Conservation (phyloP, 305 asterid genomes). For the Fraxinus xanthoxyloides region DNA sequence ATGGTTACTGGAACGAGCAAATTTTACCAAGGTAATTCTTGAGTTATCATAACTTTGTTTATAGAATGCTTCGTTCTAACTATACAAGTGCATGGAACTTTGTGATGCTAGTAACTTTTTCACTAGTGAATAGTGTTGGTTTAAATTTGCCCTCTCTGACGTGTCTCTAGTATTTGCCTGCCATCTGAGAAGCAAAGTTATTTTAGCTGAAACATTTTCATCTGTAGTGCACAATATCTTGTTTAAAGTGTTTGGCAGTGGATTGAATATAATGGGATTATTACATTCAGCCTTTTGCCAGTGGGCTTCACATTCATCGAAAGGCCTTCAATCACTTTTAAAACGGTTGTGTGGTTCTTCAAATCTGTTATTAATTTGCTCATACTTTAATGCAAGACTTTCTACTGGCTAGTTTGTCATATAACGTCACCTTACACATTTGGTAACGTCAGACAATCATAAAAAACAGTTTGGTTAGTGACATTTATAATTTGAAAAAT, state of each 20-base stretch:
- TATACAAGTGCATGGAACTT: not conserved
- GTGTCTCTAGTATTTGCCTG: not conserved
- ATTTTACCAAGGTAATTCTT: conserved; percentile 65
- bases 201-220: not conserved
- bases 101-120: not conserved
- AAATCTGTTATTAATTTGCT: not conserved
- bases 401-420: not conserved
- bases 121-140: not conserved
- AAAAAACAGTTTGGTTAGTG: not conserved
- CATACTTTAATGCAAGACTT: not conserved
- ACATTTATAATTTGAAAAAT: not conserved
- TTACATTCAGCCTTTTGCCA: not conserved
- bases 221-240: not conserved
- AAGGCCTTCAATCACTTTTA: not conserved
- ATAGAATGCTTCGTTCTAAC: not conserved
- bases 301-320: not conserved
- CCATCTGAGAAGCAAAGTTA: not conserved
- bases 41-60: not conserved
- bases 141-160: not conserved
- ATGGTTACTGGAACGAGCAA: conserved; percentile 77
- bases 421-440: not conserved
- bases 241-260: not conserved
- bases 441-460: not conserved
- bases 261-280: not conserved
- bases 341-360: not conserved